These are phyloP conservation scores for Cordyceps tenuipes DNA, from an alignment of 2,329 filamentous ascomycete genomes.

Conservation along the genomic window DNA sequence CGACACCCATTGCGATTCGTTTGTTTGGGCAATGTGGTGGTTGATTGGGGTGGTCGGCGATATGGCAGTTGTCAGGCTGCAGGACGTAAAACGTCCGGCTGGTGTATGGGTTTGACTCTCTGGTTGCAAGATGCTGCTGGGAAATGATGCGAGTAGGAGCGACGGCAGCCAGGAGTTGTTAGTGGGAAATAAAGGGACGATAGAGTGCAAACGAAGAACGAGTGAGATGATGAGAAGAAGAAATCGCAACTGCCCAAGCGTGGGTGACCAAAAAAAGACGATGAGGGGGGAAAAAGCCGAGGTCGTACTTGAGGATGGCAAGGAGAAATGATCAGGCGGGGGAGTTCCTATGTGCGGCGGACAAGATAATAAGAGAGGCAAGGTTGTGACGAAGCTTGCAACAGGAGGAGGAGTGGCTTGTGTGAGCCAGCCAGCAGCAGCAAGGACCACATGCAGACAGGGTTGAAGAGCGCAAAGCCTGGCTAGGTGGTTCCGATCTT, in stretches of 20 bases:
- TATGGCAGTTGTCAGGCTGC: conserved; percentile 7
- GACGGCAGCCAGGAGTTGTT: neutral
- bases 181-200: neutral
- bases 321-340: neutral
- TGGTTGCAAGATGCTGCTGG: neutral
- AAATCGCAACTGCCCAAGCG: neutral
- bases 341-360: neutral
- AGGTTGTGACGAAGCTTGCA: neutral
- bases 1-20: conserved; percentile 46
- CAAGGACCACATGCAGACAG: neutral
- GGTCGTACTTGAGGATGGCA: neutral
- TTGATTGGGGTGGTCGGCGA: neutral
- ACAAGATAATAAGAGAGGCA: conserved; percentile 2
- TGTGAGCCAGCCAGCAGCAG: neutral
- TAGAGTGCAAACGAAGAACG: neutral
- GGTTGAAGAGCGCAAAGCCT: neutral
- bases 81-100: neutral
- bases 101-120: conserved; percentile 2
- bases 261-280: neutral
- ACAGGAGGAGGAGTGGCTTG: neutral
- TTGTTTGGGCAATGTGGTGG: neutral
- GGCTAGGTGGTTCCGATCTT: neutral
- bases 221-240: neutral
- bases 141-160: neutral
- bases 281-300: neutral